Conservation (phyloP, 2,329 filamentous ascomycete genomes). For the Aaosphaeria pasadenensis region DNA sequence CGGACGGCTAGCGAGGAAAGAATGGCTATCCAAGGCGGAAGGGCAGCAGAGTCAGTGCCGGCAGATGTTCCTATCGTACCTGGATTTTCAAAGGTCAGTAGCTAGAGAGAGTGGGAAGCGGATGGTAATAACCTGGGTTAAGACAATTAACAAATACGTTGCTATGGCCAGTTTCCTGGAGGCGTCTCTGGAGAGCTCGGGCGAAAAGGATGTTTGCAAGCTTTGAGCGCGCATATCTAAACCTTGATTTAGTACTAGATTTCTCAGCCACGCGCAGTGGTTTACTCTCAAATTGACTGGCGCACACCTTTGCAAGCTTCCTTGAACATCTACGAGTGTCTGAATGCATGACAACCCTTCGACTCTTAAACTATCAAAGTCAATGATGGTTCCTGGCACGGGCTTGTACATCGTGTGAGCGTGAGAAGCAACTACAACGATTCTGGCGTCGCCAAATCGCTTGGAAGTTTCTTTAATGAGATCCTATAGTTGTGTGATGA, state of each 20-base stretch:
- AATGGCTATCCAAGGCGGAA: not conserved
- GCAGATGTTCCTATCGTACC: not conserved
- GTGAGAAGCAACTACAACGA: not conserved
- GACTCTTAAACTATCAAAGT: not conserved
- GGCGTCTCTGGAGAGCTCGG: not conserved
- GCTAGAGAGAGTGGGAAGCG: not conserved
- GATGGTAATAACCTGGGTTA: not conserved
- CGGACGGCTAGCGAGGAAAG: not conserved
- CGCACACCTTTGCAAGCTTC: not conserved
- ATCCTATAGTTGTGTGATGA: not conserved
- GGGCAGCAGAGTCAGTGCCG: not conserved
- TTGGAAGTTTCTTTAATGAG: not conserved
- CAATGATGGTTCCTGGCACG: not conserved
- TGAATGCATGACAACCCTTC: not conserved
- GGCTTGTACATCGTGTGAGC: not conserved
- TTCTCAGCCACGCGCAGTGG: not conserved
- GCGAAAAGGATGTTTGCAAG: not conserved
- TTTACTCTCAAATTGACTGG: not conserved
- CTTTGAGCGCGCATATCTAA: not conserved
- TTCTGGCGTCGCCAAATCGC: not conserved
- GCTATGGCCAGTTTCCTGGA: not conserved
- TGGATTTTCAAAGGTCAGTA: not conserved
- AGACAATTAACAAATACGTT: not conserved
- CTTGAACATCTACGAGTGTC: not conserved
- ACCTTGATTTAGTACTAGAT: not conserved